Evolutionary conservation across 805 yeast species (phyloP), one percentile per base, ranked within the genome.

Genomic region (Teunomyces pallodes): DNA sequence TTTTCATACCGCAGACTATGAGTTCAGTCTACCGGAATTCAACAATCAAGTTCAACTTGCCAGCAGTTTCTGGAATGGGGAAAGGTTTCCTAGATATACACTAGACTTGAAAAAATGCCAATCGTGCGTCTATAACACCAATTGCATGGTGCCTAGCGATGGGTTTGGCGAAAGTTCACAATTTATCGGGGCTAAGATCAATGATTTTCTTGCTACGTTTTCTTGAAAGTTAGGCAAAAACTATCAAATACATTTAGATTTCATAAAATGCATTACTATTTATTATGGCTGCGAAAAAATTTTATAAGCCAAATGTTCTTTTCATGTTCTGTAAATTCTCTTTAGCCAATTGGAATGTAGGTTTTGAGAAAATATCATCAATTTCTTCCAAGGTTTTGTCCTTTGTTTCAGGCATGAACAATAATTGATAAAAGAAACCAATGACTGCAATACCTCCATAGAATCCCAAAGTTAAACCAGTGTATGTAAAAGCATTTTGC

Each of bases 361-460:
- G 72, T 59, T 69, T 76, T 46, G 74, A 65, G 69, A 82, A 83
- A 42, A 83, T 69, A 43, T 78, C 83, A 59, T 84, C 90, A 50
- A 84, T 80, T 66, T 84, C 89, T 67, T 84, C 90, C 61, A 84
- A 74, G 10, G 89, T 81, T 67, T 78, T 81, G 56, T 79, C 84
- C 67, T 83, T 84, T 31, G 90, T 84, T 67, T 85, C 90, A 33
- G 86, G 87, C 79, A 83, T 81, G 66, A 81, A 79, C 52, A 82
- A 59, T 27, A 64, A 52, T 62, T 79, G 83, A 62, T 79, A 79
- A 46, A 79, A 56, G 55, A 77, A 66, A 46, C 85, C 87, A 27
- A 82, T 47, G 47, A 79, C 75, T 1, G 86, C 85, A 57, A 83
- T 75, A 41, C 86, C 87, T 43, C 86, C 87, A 57, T 80, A 83